Conservation (phyloP, 495 filamentous ascomycete species). For the Penicillium lagena region DNA sequence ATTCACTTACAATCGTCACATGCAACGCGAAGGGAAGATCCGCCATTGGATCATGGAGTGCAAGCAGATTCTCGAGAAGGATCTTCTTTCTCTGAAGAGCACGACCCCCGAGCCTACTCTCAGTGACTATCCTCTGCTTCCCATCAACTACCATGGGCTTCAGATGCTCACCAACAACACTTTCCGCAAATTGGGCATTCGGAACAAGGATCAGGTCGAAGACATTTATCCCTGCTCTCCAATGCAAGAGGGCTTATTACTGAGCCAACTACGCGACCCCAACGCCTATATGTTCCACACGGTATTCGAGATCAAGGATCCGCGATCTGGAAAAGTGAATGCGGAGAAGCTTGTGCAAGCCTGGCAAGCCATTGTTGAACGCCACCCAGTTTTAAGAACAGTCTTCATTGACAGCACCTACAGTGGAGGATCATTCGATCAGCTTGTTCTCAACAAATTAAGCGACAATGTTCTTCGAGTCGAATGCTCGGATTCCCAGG, state of each 20-base stretch:
- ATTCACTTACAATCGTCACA: conserved; percentile 55
- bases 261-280: conserved; percentile 52
- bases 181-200: conserved; percentile 43
- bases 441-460: conserved; percentile 42
- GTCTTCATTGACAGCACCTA: conserved; percentile 49
- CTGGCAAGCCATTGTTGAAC: conserved; percentile 47
- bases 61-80: conserved; percentile 49
- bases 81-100: conserved; percentile 43
- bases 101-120: conserved; percentile 50
- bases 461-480: conserved; percentile 29
- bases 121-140: conserved; percentile 58
- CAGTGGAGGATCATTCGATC: conserved; percentile 46
- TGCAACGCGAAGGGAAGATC: conserved; percentile 50
- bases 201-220: conserved; percentile 39
- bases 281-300: conserved; percentile 40
- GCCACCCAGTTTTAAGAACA: conserved; percentile 49
- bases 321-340: conserved; percentile 22
- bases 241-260: conserved; percentile 60
- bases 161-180: conserved; percentile 31
- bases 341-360: conserved; percentile 34
- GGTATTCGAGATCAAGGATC: conserved; percentile 37
- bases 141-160: conserved; percentile 51
- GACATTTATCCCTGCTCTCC: conserved; percentile 60
- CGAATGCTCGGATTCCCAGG: conserved; percentile 33
- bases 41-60: conserved; percentile 54